Percentiles rank a stretch among this genome's conserved stretches.
Conservation (phyloP, 805 yeast species). For the Candida arabinofermentans region DNA sequence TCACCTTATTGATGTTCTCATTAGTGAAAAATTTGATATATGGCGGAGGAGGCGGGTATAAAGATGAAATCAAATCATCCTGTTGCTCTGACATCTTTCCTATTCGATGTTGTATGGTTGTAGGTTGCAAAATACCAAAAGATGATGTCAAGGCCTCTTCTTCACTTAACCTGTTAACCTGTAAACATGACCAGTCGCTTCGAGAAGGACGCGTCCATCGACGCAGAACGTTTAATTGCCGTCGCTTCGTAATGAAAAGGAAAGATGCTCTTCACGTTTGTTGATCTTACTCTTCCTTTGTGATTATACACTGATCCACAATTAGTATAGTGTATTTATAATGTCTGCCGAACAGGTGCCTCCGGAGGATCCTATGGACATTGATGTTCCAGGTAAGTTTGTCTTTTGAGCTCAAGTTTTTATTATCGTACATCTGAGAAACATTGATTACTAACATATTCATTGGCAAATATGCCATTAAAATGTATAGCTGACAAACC, state of each 20-base stretch:
- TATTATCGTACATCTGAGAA: background rate
- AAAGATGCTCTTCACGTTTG: too few relatives aligned
- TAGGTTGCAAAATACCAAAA: too few relatives aligned
- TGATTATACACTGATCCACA: background rate
- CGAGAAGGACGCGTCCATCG: too few relatives aligned
- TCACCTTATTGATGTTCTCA: conserved; percentile 52
- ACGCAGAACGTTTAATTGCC: too few relatives aligned
- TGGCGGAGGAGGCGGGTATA: conserved; percentile 95
- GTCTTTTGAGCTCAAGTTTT: too few relatives aligned
- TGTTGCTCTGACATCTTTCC: conserved; percentile 8
- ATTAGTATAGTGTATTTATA: background rate
- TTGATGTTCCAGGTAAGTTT: conserved; percentile 22
- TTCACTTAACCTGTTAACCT: too few relatives aligned
- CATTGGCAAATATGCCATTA: background rate
- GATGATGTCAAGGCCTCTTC: too few relatives aligned
- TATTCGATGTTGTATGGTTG: background rate
- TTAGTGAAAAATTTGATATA: conserved; percentile 68
- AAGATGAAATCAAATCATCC: conserved; percentile 46
- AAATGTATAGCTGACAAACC: conserved; percentile 3
- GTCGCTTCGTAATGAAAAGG: too few relatives aligned
- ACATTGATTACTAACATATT: conserved; percentile 6
- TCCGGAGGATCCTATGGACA: conserved; percentile 21
- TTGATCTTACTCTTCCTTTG: background rate
- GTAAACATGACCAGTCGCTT: too few relatives aligned
- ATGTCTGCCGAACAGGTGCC: conserved; percentile 11